These are phyloP conservation scores for Colletotrichum ledebouriae DNA, from an alignment of 2,329 filamentous ascomycete genomes.

Conservation along the genomic window DNA sequence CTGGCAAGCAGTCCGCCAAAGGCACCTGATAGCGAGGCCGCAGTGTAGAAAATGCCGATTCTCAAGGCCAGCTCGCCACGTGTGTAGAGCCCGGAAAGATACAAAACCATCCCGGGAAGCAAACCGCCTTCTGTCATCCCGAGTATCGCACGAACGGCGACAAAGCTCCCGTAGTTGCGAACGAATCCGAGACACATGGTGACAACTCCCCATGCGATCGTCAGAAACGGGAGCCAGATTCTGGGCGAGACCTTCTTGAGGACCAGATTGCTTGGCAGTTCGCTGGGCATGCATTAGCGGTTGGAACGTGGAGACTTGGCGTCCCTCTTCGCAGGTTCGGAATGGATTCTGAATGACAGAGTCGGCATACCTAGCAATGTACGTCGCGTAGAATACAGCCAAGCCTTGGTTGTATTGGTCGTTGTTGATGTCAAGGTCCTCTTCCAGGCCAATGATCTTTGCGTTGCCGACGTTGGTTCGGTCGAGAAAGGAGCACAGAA, in stretches of 20 bases:
- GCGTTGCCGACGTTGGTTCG: slow-evolving; percentile 82
- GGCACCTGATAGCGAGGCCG: slow-evolving; percentile 73
- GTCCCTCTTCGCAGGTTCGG: neutral
- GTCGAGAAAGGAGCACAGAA: slow-evolving; percentile 75
- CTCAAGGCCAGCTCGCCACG: slow-evolving; percentile 71
- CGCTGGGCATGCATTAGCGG: slow-evolving; percentile 54
- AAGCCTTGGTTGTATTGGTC: slow-evolving; percentile 75
- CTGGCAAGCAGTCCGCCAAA: slow-evolving; percentile 74
- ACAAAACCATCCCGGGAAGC: slow-evolving; percentile 76
- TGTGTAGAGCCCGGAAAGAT: slow-evolving; percentile 73
- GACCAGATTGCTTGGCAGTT: slow-evolving; percentile 74
- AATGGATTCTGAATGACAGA: neutral
- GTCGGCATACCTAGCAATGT: slow-evolving; percentile 65
- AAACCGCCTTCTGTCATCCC: slow-evolving; percentile 75
- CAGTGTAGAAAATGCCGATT: slow-evolving; percentile 77
- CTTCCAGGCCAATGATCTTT: slow-evolving; percentile 73
- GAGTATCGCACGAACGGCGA: slow-evolving; percentile 71
- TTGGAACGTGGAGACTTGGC: slow-evolving; percentile 15
- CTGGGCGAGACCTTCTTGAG: slow-evolving; percentile 72
- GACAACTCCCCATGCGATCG: slow-evolving; percentile 69
- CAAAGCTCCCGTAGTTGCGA: slow-evolving; percentile 67
- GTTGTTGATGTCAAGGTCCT: slow-evolving; percentile 69
- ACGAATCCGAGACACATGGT: slow-evolving; percentile 71
- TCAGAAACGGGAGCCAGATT: slow-evolving; percentile 71
- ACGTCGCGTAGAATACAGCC: slow-evolving; percentile 75